Base-by-base conservation (phyloP, 1,139 yeast genomes). In the Pichia sp. region DNA sequence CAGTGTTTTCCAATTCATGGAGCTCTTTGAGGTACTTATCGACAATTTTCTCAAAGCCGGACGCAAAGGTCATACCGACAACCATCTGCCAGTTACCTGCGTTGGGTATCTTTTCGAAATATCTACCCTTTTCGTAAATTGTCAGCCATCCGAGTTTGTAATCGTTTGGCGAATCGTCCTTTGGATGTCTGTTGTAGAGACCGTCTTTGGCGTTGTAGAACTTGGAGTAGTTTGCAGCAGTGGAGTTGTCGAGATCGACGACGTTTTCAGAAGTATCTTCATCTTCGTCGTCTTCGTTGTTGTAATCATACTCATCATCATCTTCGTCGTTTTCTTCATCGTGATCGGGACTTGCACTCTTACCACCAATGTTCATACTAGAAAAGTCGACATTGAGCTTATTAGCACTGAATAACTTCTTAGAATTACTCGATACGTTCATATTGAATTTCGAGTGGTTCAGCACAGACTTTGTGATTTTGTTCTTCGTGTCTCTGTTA, bases 81-180 rank as follows among this genome's bases (percentile, higher is more conserved):
- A 74, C 77, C 44, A 73, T 56, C 53, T 80, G 83, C 72, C 81
- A 81, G 68, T 73, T 71, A 0, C 83, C 83, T 31, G 64, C 62
- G 22, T 53, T 47, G 0, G 50, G 53, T 1, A 34, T 57, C 48
- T 44, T 56, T 43, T 56, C 53, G 24, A 59, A 53, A 47, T 42
- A 56, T 31, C 47, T 46, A 2, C 51, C 50, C 46, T 77, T 78
- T 38, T 81, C 84, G 55, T 76, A 80, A 2, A 81, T 67, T 0
- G 86, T 79, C 5, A 81, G 60, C 87, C 87, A 81, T 0, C 87
- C 86, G 33, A 80, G 54, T 55, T 79, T 81, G 46, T 69, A 73
- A 40, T 77, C 80, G 58, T 77, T 79, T 0, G 86, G 85, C 4
- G 74, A 66, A 60, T 81, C 87, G 59, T 82, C 87, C 9, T 66